A percentile compares a stretch with the other conserved stretches of the same genome.
Conservation (phyloP, 768 basidiomycete species). For the Leccinum imitatum region DNA sequence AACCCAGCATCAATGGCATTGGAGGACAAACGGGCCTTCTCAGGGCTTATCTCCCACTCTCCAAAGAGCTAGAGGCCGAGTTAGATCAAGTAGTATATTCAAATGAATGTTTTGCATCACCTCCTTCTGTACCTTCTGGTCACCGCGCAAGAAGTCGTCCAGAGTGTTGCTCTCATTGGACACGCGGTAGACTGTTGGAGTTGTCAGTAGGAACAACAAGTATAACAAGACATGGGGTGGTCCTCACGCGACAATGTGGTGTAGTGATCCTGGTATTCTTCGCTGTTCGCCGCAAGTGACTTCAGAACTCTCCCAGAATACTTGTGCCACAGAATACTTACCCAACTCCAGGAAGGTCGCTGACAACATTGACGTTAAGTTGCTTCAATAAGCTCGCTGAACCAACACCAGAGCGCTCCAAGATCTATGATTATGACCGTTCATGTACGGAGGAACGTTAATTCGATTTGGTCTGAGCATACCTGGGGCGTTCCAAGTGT, state of each 20-base stretch:
- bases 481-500: slow-evolving; percentile 67
- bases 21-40: slow-evolving; percentile 66
- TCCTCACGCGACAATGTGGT: slow-evolving; percentile 60
- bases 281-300: slow-evolving; percentile 35
- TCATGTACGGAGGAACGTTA: background rate
- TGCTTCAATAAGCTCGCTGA: slow-evolving; percentile 52
- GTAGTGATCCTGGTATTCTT: slow-evolving; percentile 75
- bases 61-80: slow-evolving; percentile 43
- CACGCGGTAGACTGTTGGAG: slow-evolving; percentile 56
- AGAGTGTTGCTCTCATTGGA: slow-evolving; percentile 61
- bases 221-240: background rate
- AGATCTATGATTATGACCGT: slow-evolving; percentile 40
- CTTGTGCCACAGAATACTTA: slow-evolving; percentile 29
- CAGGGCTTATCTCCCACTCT: slow-evolving; percentile 66
- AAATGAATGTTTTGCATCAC: slow-evolving; percentile 24
- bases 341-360: slow-evolving; percentile 72
- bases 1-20: slow-evolving; percentile 76
- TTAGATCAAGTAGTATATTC: background rate
- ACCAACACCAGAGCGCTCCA: slow-evolving; percentile 73
- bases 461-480: background rate
- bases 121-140: slow-evolving; percentile 56
- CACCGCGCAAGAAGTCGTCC: slow-evolving; percentile 71
- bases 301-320: background rate
- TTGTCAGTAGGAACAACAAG: background rate
- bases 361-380: slow-evolving; percentile 59